Evolutionary conservation across 257 asterid genomes (phyloP).

Genomic region (Salvia hispanica): DNA sequence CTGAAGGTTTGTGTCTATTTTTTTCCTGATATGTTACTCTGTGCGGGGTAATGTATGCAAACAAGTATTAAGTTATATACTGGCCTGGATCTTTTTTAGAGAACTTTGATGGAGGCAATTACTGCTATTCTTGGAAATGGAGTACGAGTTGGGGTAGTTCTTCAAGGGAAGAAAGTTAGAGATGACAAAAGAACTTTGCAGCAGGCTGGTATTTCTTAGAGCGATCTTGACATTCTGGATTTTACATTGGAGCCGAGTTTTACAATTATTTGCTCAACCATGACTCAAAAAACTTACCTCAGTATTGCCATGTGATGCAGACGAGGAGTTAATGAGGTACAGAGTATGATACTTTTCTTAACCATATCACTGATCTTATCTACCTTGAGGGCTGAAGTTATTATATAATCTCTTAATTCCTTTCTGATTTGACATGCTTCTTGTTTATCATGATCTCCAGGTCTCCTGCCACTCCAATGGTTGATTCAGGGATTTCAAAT

Average conservation of each 20-base stretch:
- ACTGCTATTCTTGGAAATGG: conserved; percentile 64
- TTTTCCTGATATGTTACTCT: conserved; percentile 12
- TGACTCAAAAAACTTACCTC: conserved; percentile 35
- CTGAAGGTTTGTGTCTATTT: conserved; percentile 61
- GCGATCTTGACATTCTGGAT: conserved; percentile 60
- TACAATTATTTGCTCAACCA: conserved; percentile 38
- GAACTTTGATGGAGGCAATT: conserved; percentile 77
- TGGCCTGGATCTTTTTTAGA: conserved; percentile 40
- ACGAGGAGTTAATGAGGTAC: conserved; percentile 46
- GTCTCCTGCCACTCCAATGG: conserved; percentile 49
- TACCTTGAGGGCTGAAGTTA: conserved; percentile 2
- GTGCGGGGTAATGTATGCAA: conserved; percentile 4
- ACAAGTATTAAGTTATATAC: conserved; percentile 17
- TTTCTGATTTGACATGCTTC: background rate
- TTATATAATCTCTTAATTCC: background rate
- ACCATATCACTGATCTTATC: background rate
- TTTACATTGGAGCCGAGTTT: conserved; percentile 64
- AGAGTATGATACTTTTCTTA: conserved; percentile 6
- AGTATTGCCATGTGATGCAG: conserved; percentile 38
- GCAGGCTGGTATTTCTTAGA: conserved; percentile 72
- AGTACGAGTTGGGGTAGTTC: conserved; percentile 68
- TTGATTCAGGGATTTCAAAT: conserved; percentile 55
- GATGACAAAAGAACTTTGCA: conserved; percentile 67
- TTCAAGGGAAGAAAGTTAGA: conserved; percentile 73
- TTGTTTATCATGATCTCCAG: conserved; percentile 42